phyloP scores from a whole-genome alignment of 805 yeast genomes.

The Zygosaccharomyces bisporus region DNA sequence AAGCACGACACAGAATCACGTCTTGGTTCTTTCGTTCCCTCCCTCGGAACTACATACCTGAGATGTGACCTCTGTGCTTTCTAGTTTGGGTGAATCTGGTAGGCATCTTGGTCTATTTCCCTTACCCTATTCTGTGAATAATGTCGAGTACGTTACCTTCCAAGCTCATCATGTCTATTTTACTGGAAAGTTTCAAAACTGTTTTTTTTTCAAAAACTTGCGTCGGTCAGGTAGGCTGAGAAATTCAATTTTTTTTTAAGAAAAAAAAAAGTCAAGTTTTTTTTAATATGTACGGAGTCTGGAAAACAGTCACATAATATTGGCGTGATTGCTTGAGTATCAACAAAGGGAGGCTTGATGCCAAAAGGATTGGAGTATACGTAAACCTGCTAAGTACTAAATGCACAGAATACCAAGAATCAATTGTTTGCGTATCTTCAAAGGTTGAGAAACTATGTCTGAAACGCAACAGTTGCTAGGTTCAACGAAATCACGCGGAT shows the following conservation, averaged over 20 bases:
- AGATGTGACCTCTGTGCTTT: conserved; percentile 99
- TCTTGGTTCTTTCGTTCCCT: conserved; percentile 43
- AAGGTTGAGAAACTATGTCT: conserved; percentile 1
- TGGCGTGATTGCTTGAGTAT: background rate
- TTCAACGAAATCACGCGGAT: conserved; percentile 1
- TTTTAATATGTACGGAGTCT: background rate
- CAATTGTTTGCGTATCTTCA: background rate
- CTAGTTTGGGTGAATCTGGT: conserved; percentile 99
- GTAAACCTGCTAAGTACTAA: too few species aligned
- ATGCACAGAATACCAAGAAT: background rate
- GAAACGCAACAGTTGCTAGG: conserved; percentile 7
- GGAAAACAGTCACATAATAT: background rate
- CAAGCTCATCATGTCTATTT: conserved; percentile 1
- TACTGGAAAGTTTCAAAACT: conserved; percentile 2
- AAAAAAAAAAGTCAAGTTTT: background rate
- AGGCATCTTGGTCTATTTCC: conserved; percentile 63
- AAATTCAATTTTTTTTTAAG: background rate
- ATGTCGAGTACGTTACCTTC: background rate
- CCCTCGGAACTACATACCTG: conserved; percentile 67
- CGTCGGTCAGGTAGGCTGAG: background rate
- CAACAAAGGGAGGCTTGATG: background rate
- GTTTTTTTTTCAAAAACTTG: background rate
- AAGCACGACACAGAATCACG: conserved; percentile 27
- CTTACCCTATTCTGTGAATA: background rate
- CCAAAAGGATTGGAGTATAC: too few species aligned